Evolutionary conservation across 2,329 filamentous ascomycete species (phyloP).

Genomic region (Penicillium sp.): DNA sequence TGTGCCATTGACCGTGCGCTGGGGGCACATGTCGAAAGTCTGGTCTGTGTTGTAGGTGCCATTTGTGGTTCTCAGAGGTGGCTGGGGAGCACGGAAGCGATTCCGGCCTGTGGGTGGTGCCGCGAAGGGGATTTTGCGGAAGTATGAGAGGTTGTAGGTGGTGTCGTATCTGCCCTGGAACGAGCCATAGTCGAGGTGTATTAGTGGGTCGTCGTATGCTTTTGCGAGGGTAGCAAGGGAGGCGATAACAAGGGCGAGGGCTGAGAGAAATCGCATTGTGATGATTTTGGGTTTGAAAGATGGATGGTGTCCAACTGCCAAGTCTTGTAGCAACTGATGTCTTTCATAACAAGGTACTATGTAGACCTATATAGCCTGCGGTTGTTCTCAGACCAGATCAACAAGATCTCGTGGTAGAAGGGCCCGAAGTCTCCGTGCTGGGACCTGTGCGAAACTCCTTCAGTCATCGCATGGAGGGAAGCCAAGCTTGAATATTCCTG

Average conservation of each 20-base stretch:
- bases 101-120: conserved; percentile 60
- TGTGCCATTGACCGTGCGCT: conserved; percentile 57
- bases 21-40: conserved; percentile 60
- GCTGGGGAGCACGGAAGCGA: conserved; percentile 63
- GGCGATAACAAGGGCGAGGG: conserved; percentile 5
- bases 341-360: neutral
- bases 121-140: conserved; percentile 62
- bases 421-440: neutral
- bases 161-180: conserved; percentile 56
- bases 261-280: conserved; percentile 4
- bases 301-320: neutral
- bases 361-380: conserved; percentile 12
- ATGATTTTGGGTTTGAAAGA: neutral
- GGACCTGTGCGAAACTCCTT: neutral
- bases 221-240: conserved; percentile 6
- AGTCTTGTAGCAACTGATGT: neutral
- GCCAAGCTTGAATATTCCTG: neutral
- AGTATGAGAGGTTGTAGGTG: conserved; percentile 60
- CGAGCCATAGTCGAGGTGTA: conserved; percentile 51
- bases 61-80: conserved; percentile 51
- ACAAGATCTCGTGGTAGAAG: conserved; percentile 1
- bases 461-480: neutral
- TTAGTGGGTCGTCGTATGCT: conserved; percentile 37
- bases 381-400: neutral
- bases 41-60: conserved; percentile 58